These are phyloP conservation scores for Trametes punicea DNA, from an alignment of 768 basidiomycete genomes.

Conservation along the genomic window DNA sequence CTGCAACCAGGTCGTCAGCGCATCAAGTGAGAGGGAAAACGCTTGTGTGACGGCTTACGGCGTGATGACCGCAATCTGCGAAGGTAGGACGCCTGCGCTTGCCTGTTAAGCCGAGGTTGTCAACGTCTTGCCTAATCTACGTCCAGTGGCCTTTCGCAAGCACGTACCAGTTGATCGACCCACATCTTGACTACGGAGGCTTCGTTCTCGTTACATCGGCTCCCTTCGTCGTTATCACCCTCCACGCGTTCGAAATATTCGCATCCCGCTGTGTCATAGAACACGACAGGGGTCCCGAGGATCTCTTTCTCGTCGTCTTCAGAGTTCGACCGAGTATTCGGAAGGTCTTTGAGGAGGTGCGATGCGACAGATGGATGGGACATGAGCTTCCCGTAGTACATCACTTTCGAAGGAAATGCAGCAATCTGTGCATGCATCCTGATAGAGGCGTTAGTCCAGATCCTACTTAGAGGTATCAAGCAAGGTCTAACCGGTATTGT, in stretches of 20 bases:
- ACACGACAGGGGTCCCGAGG: constrained; percentile 76
- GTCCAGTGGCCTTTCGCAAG: too few species aligned
- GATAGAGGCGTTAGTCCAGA: neutral
- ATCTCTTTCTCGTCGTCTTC: constrained; percentile 73
- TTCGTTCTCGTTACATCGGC: constrained; percentile 93
- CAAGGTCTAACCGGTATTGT: constrained; percentile 73
- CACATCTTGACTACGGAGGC: constrained; percentile 80
- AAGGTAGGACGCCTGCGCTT: constrained; percentile 54
- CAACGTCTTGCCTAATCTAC: too few species aligned
- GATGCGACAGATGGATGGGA: constrained; percentile 69
- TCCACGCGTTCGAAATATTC: constrained; percentile 88
- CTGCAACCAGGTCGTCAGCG: constrained; percentile 32
- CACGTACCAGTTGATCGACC: constrained; percentile 72
- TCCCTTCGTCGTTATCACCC: constrained; percentile 82
- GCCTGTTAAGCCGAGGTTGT: constrained; percentile 44
- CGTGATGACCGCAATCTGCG: constrained; percentile 84
- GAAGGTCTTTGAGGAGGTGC: constrained; percentile 70
- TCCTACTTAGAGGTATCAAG: neutral
- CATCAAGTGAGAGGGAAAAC: neutral
- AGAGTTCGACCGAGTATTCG: constrained; percentile 44
- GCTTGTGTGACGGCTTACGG: constrained; percentile 59
- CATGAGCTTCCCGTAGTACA: constrained; percentile 70
- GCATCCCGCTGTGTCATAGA: constrained; percentile 92
- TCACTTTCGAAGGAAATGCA: constrained; percentile 75
- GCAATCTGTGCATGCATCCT: constrained; percentile 91